Conservation (phyloP, 129 eudicot genomes). For the Lonicera japonica region DNA sequence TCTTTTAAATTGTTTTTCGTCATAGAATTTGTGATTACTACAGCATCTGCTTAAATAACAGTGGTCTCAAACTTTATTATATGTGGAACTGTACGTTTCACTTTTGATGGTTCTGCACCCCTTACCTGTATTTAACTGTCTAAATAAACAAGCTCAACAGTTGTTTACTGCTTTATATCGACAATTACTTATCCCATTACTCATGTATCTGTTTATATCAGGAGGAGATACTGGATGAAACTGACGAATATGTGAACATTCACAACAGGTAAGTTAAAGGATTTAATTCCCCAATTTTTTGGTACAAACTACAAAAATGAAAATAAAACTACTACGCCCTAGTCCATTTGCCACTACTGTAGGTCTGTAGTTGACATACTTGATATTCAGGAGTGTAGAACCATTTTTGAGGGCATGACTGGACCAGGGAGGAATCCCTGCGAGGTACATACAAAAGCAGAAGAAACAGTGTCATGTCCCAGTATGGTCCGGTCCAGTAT, state of each 20-base stretch:
- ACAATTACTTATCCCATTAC: background rate
- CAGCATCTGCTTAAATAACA: too few species aligned
- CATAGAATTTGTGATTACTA: background rate
- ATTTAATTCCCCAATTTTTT: too few species aligned
- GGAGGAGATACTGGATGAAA: conserved; percentile 99
- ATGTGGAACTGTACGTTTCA: too few species aligned
- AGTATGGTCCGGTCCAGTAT: too few species aligned
- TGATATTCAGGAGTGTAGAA: too few species aligned
- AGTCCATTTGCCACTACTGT: background rate
- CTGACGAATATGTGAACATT: conserved; percentile 96
- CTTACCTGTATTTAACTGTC: background rate
- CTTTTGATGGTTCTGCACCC: background rate
- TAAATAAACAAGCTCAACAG: background rate
- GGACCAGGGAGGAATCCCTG: too few species aligned
- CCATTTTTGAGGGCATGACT: too few species aligned
- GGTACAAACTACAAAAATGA: too few species aligned
- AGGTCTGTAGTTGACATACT: too few species aligned
- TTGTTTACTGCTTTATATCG: background rate
- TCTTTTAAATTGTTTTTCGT: background rate
- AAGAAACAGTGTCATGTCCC: too few species aligned
- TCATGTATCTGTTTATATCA: conserved; percentile 24
- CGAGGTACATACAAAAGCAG: background rate
- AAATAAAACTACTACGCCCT: too few species aligned
- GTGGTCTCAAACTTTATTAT: background rate
- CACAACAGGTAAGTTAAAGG: conserved; percentile 59